Evolutionary conservation across 1,284 basidiomycete species (phyloP).

Genomic region (Vanrija pseudolonga): DNA sequence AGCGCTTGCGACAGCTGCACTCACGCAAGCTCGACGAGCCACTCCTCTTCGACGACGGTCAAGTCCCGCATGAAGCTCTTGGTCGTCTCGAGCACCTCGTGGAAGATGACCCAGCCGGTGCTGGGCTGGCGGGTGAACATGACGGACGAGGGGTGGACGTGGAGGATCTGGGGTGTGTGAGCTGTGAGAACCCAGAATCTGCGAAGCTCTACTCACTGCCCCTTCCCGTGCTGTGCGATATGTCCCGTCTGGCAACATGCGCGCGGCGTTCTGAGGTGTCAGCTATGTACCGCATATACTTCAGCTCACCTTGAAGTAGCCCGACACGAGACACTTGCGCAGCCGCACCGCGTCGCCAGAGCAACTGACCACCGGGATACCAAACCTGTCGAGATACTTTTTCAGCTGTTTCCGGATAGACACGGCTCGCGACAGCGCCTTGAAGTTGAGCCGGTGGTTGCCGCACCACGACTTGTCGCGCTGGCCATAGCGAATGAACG

Average conservation of each 20-base stretch:
- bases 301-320: slow-evolving; percentile 68
- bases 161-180: slow-evolving; percentile 61
- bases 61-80: slow-evolving; percentile 64
- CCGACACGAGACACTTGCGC: slow-evolving; percentile 78
- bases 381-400: slow-evolving; percentile 86
- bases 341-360: slow-evolving; percentile 75
- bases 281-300: not conserved
- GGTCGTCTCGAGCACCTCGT: slow-evolving; percentile 93
- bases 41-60: slow-evolving; percentile 55
- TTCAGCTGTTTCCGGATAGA: slow-evolving; percentile 87
- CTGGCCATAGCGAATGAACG: slow-evolving; percentile 76
- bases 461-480: slow-evolving; percentile 84
- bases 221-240: slow-evolving; percentile 79
- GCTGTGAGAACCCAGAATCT: not conserved
- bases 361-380: slow-evolving; percentile 71
- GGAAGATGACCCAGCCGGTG: slow-evolving; percentile 89
- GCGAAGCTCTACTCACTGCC: slow-evolving; percentile 56
- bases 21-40: slow-evolving; percentile 54
- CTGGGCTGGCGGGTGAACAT: slow-evolving; percentile 87
- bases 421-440: slow-evolving; percentile 84
- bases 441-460: slow-evolving; percentile 84
- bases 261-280: slow-evolving; percentile 65
- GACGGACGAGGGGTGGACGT: slow-evolving; percentile 91
- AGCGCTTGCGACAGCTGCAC: slow-evolving; percentile 5
- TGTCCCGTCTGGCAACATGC: slow-evolving; percentile 82